These are phyloP conservation scores for Pyricularia grisea DNA, from an alignment of 2,329 filamentous ascomycete genomes.

Conservation along the genomic window DNA sequence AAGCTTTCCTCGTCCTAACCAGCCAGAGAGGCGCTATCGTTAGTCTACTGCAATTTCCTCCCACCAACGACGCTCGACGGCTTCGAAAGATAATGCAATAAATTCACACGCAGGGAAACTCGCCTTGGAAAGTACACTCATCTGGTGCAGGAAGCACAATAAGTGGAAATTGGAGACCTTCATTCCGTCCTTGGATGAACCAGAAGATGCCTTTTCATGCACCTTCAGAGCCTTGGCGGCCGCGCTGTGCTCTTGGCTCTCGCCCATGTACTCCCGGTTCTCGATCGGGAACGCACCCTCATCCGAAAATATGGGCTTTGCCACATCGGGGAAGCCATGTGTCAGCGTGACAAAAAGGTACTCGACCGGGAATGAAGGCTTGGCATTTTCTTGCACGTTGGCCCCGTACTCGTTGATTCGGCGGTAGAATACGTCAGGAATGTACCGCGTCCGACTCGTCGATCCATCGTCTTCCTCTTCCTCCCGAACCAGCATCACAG, in stretches of 20 bases:
- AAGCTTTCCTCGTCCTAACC: slow-evolving; percentile 78
- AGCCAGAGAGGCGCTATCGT: background rate
- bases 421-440: slow-evolving; percentile 95
- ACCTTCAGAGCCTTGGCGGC: slow-evolving; percentile 61
- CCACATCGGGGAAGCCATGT: slow-evolving; percentile 81
- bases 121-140: slow-evolving; percentile 82
- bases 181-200: slow-evolving; percentile 35
- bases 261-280: slow-evolving; percentile 79
- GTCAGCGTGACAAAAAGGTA: slow-evolving; percentile 94
- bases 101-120: slow-evolving; percentile 12
- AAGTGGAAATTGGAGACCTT: slow-evolving; percentile 90
- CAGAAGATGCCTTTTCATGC: slow-evolving; percentile 40
- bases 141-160: slow-evolving; percentile 72
- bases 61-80: background rate
- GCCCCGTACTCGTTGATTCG: slow-evolving; percentile 93
- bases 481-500: slow-evolving; percentile 86
- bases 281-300: slow-evolving; percentile 71
- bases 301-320: slow-evolving; percentile 67
- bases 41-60: background rate
- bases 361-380: slow-evolving; percentile 91
- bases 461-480: slow-evolving; percentile 76
- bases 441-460: slow-evolving; percentile 68
- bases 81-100: background rate
- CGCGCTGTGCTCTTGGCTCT: slow-evolving; percentile 68
- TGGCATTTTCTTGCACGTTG: slow-evolving; percentile 94